A percentile compares a stretch with the other conserved stretches of the same genome.
Conservation (phyloP, 2,329 filamentous ascomycete genomes). For the Periconia sp. region DNA sequence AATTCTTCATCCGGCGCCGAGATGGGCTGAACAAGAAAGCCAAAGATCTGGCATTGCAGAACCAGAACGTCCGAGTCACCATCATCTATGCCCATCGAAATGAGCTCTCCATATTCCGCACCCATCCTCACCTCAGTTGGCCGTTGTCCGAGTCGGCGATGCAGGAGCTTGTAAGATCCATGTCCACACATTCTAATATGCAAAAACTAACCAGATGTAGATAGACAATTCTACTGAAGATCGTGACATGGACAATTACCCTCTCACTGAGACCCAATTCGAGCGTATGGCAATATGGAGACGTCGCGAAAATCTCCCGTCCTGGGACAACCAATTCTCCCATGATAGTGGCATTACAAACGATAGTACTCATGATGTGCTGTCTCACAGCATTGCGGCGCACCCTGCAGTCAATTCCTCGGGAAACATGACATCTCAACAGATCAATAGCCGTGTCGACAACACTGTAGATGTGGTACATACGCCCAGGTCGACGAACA, state of each 20-base stretch:
- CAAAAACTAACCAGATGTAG: not conserved
- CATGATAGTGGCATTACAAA: not conserved
- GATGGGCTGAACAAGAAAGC: constrained; percentile 5
- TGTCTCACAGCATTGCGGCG: not conserved
- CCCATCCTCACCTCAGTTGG: constrained; percentile 6
- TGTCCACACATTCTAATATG: not conserved
- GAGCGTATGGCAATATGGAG: not conserved
- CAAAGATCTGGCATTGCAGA: constrained; percentile 1
- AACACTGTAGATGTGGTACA: too few relatives aligned
- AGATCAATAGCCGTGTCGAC: too few relatives aligned
- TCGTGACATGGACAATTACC: not conserved
- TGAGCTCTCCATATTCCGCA: constrained; percentile 3
- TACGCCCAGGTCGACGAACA: too few relatives aligned
- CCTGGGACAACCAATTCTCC: not conserved
- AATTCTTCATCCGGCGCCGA: constrained; percentile 4
- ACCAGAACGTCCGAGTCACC: constrained; percentile 4
- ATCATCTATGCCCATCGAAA: constrained; percentile 5
- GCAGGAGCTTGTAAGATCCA: not conserved
- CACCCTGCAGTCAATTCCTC: not conserved
- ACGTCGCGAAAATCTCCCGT: not conserved
- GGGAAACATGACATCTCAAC: too few relatives aligned
- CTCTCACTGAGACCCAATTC: not conserved
- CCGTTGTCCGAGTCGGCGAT: not conserved
- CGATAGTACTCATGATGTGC: not conserved
- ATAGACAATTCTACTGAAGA: not conserved